phyloP scores from a whole-genome alignment of 495 filamentous ascomycete genomes.

The Penicillium arizonense region DNA sequence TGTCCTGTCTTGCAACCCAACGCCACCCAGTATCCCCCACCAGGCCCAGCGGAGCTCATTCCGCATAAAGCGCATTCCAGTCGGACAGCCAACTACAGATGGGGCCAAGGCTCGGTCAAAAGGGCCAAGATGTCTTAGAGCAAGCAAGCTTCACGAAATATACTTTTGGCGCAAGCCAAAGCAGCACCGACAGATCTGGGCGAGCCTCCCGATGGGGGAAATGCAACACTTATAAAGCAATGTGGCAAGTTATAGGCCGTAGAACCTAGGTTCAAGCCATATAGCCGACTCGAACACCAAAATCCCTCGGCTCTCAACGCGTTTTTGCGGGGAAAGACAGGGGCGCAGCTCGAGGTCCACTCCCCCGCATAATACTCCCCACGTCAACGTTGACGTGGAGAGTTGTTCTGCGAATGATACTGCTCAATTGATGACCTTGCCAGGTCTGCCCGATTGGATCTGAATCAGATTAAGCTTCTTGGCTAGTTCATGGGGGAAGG shows the following conservation, averaged over 20 bases:
- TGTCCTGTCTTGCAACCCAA: too few relatives aligned
- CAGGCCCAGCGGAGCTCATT: neutral
- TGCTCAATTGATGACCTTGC: neutral
- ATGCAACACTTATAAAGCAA: neutral
- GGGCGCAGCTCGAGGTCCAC: neutral
- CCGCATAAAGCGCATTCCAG: neutral
- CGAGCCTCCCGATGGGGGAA: neutral
- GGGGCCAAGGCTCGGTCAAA: neutral
- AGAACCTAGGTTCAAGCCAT: neutral
- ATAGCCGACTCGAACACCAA: neutral
- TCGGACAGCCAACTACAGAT: neutral
- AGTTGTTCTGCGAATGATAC: neutral
- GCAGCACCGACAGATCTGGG: neutral
- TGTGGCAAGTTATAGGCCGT: too few relatives aligned
- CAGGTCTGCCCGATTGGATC: neutral
- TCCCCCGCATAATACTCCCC: neutral
- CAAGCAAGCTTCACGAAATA: conserved; percentile 1
- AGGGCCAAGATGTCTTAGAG: neutral
- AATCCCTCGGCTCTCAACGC: neutral
- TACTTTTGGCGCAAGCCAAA: neutral
- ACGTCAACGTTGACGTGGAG: neutral
- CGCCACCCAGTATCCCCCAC: too few relatives aligned
- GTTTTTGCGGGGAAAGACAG: neutral
- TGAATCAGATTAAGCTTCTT: neutral
- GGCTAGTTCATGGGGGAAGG: neutral